Evolutionary conservation across 192 early-diverging fungal genomes (phyloP), one percentile per base, ranked within the genome.

Genomic region (Podochytrium sp.): DNA sequence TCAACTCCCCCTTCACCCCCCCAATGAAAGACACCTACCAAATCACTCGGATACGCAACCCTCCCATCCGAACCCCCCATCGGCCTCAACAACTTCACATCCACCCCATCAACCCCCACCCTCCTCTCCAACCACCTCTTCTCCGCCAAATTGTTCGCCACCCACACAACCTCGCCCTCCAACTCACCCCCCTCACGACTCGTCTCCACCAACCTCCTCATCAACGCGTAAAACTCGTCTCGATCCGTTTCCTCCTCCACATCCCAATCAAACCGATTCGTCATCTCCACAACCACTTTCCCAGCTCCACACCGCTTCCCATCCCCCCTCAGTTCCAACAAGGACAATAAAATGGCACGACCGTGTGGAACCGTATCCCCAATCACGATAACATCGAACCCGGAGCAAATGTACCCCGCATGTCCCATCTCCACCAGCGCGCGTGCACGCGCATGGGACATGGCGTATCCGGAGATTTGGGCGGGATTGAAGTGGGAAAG

Each of bases 351-450:
- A 12, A 73, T n/a, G 12, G 63, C 59, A 37, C 71, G 58, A 0
- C 60, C 71, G 34, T 73, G 60, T 4, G 71, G 71, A 35, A 73
- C 65, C 1, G 71, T 73, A 50, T 73, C 71, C 12, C 71, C 71
- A 73, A 73, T 59, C 27, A 73, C 40, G 27, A 73, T 73, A n/a
- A 53, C 38, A 29, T 73, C 63, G 41, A 47, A 65, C 0, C 25
- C 23, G 23, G 3, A 2, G 41, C 63, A 65, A 29, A 65, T 65
- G 14, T 27, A 65, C 7, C 47, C 63, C 2, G 47, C 63, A 29
- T 65, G 63, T 23, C 63, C 63, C 6, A 7, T 23, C 20, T 65
- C 23, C 5, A 65, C 47, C 1, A 65, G 29, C 14, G 37, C 41
- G 2, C 38, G 32, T 4, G 63, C 63, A 16, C 35, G 41, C 2